Evolutionary conservation across 805 yeast genomes (phyloP).

Genomic region (Spathaspora sp.): DNA sequence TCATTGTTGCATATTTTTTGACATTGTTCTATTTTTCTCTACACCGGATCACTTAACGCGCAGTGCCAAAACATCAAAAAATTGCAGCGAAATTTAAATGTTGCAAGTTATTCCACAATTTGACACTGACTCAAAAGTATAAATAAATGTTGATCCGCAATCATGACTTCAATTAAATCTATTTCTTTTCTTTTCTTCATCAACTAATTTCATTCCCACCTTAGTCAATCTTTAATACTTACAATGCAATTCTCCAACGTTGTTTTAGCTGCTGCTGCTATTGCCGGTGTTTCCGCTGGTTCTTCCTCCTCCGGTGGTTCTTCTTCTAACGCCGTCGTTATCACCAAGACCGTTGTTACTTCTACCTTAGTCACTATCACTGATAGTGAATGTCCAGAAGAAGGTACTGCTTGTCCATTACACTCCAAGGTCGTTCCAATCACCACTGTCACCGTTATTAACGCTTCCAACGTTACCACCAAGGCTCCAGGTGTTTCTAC

Average conservation of each 20-base stretch:
- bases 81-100: neutral
- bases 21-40: neutral
- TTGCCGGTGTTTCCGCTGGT: slow-evolving; percentile 22
- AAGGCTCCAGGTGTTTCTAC: slow-evolving; percentile 25
- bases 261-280: slow-evolving; percentile 34
- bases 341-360: slow-evolving; percentile 28
- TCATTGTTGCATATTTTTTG: neutral
- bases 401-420: slow-evolving; percentile 44
- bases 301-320: slow-evolving; percentile 25
- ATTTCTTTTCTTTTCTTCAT: neutral
- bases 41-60: neutral
- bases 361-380: slow-evolving; percentile 46
- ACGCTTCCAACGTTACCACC: slow-evolving; percentile 15
- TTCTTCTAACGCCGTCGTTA: slow-evolving; percentile 29
- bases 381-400: slow-evolving; percentile 36
- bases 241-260: slow-evolving; percentile 42
- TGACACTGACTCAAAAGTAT: slow-evolving; percentile 6
- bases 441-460: slow-evolving; percentile 14
- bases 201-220: slow-evolving; percentile 23
- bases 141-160: neutral
- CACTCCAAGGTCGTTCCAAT: slow-evolving; percentile 17
- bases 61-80: neutral
- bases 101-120: neutral
- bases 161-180: neutral
- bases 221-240: slow-evolving; percentile 30